Evolutionary conservation across 768 basidiomycete genomes (phyloP).

Genomic region (Butyriboletus loyo): DNA sequence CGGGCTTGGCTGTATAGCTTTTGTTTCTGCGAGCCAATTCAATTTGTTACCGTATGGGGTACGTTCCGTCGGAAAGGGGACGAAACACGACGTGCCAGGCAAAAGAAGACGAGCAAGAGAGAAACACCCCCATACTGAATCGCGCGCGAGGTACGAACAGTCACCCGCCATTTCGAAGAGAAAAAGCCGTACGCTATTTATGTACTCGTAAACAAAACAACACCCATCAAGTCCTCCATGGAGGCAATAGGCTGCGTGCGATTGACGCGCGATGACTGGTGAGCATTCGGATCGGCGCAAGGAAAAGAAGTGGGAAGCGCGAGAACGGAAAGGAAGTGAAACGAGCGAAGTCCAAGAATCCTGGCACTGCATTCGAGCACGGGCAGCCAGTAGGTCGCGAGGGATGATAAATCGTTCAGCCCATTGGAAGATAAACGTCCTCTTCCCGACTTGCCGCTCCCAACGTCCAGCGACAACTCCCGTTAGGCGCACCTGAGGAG

Average conservation of each 20-base stretch:
- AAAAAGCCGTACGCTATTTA: not conserved
- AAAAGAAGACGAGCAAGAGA: not conserved
- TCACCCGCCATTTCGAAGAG: not conserved
- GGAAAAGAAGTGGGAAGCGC: not conserved
- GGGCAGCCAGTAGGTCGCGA: not conserved
- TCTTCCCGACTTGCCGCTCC: not conserved
- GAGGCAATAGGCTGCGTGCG: not conserved
- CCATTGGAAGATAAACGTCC: not conserved
- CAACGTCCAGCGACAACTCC: not conserved
- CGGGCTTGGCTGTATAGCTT: not conserved
- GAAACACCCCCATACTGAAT: not conserved
- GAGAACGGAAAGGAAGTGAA: not conserved
- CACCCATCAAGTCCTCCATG: slow-evolving; percentile 5
- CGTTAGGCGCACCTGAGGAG: not conserved
- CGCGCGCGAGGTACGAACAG: not conserved
- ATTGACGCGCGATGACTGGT: slow-evolving; percentile 3
- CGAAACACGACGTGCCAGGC: slow-evolving; percentile 8
- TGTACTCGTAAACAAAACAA: not conserved
- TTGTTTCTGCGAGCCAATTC: slow-evolving; percentile 4
- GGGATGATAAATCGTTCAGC: not conserved
- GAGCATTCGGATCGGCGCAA: slow-evolving; percentile 6
- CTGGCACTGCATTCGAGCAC: not conserved
- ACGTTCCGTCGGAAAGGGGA: slow-evolving; percentile 12
- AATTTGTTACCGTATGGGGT: not conserved
- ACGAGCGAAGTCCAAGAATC: not conserved